Base-by-base conservation (phyloP, 106 monocot species). In the Dendrobium chrysotoxum region DNA sequence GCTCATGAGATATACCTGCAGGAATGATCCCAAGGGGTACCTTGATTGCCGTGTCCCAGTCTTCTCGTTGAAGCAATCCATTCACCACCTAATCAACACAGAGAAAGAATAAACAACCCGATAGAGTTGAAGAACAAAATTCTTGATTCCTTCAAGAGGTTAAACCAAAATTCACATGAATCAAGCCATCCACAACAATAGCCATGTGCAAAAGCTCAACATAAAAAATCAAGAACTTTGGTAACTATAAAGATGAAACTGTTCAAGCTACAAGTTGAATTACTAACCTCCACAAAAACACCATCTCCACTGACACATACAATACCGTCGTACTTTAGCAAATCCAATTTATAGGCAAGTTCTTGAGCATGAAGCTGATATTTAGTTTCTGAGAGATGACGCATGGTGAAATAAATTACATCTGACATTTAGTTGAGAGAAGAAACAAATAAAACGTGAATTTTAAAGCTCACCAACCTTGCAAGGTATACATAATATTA, bases 21-120 rank as follows among this genome's bases (percentile, higher is more conserved):
- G 98, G 98, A 83, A 98, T 89, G 82, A 98, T 93, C 47, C 98
- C 98, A 53, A 98, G 85, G 39, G 98, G 98, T 55, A 95, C 53
- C 79, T 91, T 89, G 68, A 95, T 95, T 66, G 92, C 95, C 66
- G 74, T 82, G 8, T 83, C 67, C 95, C 95, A 98, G 82, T 98
- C 98, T 64, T 91, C 95, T 86, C 98, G 95, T 84, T 86, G 86
- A 61, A 98, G 84, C 70, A 98, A 85, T 0, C 98, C 95, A 93
- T 95, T 98, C 64, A 98, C 82, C 39, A 98, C 91, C 98, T 98
- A 83, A 28, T 68, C 38, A 74, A 57, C 77, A 25, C 31, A 58
- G 70, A 68, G 54, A 31, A 85, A 78, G 2, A 8, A 21, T 7
- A 42, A 74, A 74, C 21, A 39, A 7, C 15, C 13, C 9, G 18